phyloP scores from a whole-genome alignment of 352 stramenopile genomes.

The Pythium phragmiticola region DNA sequence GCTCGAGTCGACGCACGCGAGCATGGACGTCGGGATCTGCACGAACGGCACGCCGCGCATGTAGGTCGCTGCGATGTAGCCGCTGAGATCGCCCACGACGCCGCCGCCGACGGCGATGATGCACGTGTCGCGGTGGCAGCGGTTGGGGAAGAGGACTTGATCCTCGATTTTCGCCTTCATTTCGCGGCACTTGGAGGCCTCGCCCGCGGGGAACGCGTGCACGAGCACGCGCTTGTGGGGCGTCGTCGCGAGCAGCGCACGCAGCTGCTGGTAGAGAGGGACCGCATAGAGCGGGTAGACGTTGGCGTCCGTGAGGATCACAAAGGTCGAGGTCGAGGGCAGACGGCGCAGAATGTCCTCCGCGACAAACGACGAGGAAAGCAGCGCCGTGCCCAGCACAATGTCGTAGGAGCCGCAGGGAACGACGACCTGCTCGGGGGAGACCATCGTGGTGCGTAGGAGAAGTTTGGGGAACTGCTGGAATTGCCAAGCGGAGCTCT shows the following conservation, averaged over 20 bases:
- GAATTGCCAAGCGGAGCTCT: constrained; percentile 5
- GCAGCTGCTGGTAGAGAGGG: constrained; percentile 47
- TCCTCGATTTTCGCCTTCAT: constrained; percentile 84
- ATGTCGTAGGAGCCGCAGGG: constrained; percentile 83
- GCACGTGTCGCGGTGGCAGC: constrained; percentile 81
- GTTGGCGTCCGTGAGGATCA: constrained; percentile 82
- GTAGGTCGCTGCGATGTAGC: constrained; percentile 97
- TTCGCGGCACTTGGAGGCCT: constrained; percentile 74
- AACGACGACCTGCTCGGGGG: constrained; percentile 28
- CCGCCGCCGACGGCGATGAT: constrained; percentile 92
- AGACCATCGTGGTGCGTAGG: not conserved
- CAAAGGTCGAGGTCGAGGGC: constrained; percentile 64
- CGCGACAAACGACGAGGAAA: constrained; percentile 62
- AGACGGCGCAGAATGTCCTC: constrained; percentile 59
- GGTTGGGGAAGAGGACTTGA: constrained; percentile 76
- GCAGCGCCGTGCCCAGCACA: constrained; percentile 64
- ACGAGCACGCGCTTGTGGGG: constrained; percentile 55
- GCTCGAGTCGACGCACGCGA: constrained; percentile 98
- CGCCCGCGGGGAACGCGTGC: constrained; percentile 60
- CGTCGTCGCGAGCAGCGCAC: constrained; percentile 25
- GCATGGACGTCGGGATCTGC: constrained; percentile 96
- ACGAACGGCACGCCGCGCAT: constrained; percentile 90
- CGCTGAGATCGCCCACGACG: constrained; percentile 97
- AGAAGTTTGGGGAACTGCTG: constrained; percentile 1
- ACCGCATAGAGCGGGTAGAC: constrained; percentile 71